Base-by-base conservation (phyloP, 2,329 filamentous ascomycete species). In the Apiospora hydei region DNA sequence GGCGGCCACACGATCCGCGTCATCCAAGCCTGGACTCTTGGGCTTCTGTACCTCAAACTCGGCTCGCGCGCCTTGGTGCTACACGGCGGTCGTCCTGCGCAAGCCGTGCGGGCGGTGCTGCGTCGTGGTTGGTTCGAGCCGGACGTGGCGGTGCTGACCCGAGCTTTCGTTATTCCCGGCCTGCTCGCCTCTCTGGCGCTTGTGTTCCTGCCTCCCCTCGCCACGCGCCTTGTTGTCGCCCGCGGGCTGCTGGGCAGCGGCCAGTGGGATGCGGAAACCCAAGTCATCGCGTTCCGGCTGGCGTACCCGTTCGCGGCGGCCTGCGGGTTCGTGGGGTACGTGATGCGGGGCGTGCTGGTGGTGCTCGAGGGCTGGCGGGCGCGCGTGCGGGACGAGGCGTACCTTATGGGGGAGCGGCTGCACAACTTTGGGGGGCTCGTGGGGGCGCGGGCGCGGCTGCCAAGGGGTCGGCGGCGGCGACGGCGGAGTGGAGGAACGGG, bases 21-120 rank as follows among this genome's bases (percentile, higher is more conserved):
- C 73, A 92, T 98, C 57, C 96, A 98, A 80, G 92, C 95, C 72
- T 99, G 96, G 95, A 97, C 95, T 0, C 86, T 99, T 0, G 96
- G 96, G 5, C 88, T 99, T 30, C 87, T 99, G 3, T 98, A 98
- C 81, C 88, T 97, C 43, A 95, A 97, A 75, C 90, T 98, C 77
- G 89, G 89, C 0, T 88, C 90, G 21, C 91, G 93, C 51, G 84
- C 94, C 77, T 86, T 95, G 30, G 85, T 92, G 16, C 88, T 92
- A 77, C 88, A 94, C 74, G 89, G 90, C 11, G 88, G 90, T 13
- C 91, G 93, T 4, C 88, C 93, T 0, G 92, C 94, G 0, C 87
- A 90, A 69, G 94, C 95, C 0, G 89, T 97, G 21, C 89, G 90
- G 1, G 92, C 91, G 2, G 90, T 97, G 21, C 86, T 95, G 71